Conservation (phyloP, 768 basidiomycete genomes). For the Boletus reticulatus region DNA sequence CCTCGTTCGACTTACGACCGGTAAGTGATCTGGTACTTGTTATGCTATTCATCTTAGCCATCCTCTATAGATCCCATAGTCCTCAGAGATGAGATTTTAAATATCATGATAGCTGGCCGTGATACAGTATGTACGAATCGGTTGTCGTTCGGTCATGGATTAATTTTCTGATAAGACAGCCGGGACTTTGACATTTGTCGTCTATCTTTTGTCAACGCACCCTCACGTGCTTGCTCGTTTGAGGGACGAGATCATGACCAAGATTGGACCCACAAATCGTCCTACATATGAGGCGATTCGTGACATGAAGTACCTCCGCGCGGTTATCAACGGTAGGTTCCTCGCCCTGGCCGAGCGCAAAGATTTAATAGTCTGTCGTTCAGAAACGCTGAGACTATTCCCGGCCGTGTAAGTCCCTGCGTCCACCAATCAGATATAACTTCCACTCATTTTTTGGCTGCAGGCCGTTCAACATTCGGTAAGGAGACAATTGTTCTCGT, state of each 20-base stretch:
- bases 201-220: constrained; percentile 50
- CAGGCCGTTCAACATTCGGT: constrained; percentile 51
- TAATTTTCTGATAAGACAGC: constrained; percentile 37
- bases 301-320: constrained; percentile 62
- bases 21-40: constrained; percentile 18
- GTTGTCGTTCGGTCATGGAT: not conserved
- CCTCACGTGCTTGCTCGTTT: constrained; percentile 46
- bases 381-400: constrained; percentile 55
- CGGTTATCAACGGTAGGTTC: constrained; percentile 57
- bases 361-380: not conserved
- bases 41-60: constrained; percentile 13
- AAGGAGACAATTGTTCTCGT: not conserved
- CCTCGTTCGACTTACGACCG: constrained; percentile 49
- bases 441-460: not conserved
- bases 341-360: not conserved
- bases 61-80: constrained; percentile 23
- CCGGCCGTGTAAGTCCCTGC: constrained; percentile 41
- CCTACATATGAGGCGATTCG: constrained; percentile 56
- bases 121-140: constrained; percentile 18
- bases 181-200: constrained; percentile 33
- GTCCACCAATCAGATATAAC: not conserved
- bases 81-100: constrained; percentile 33
- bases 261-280: constrained; percentile 45
- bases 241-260: constrained; percentile 52
- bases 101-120: constrained; percentile 35